phyloP scores from a whole-genome alignment of 2,329 filamentous ascomycete species.

The Colletotrichum cordylinicola region DNA sequence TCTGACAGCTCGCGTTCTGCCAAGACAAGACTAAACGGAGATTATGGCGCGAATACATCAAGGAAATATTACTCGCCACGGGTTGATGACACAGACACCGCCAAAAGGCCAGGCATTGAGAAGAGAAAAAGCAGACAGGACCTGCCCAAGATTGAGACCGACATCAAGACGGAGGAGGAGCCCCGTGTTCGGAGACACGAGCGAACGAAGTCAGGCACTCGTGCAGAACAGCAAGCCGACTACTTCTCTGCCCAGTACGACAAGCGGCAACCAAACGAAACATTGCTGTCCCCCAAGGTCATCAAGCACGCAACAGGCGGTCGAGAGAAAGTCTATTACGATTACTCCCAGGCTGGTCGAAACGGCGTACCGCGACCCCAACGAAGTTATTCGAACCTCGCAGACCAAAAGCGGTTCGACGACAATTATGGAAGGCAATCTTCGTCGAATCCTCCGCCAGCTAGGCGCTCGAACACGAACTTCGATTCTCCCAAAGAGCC shows the following conservation, averaged over 20 bases:
- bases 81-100: conserved; percentile 28
- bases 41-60: conserved; percentile 49
- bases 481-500: conserved; percentile 30
- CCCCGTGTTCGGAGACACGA: conserved; percentile 32
- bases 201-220: conserved; percentile 39
- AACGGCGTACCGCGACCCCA: conserved; percentile 33
- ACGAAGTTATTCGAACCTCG: conserved; percentile 34
- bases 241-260: conserved; percentile 32
- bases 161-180: conserved; percentile 30
- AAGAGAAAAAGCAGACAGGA: conserved; percentile 43
- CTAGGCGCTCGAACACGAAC: conserved; percentile 31
- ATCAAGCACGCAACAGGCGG: conserved; percentile 45
- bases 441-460: conserved; percentile 25
- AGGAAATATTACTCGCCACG: conserved; percentile 42
- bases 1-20: conserved; percentile 17
- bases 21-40: conserved; percentile 12
- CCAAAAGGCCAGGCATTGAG: conserved; percentile 24
- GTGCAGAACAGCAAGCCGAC: conserved; percentile 34
- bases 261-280: conserved; percentile 32
- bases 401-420: conserved; percentile 28
- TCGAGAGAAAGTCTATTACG: conserved; percentile 49
- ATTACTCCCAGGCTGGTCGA: conserved; percentile 25
- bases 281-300: conserved; percentile 47
- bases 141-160: conserved; percentile 51
- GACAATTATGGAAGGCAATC: conserved; percentile 31